A percentile compares a stretch with the other conserved stretches of the same genome.
These are phyloP conservation scores for Calamus simplicifolius DNA, from an alignment of 176 grass and related monocot genomes.

Conservation along the genomic window DNA sequence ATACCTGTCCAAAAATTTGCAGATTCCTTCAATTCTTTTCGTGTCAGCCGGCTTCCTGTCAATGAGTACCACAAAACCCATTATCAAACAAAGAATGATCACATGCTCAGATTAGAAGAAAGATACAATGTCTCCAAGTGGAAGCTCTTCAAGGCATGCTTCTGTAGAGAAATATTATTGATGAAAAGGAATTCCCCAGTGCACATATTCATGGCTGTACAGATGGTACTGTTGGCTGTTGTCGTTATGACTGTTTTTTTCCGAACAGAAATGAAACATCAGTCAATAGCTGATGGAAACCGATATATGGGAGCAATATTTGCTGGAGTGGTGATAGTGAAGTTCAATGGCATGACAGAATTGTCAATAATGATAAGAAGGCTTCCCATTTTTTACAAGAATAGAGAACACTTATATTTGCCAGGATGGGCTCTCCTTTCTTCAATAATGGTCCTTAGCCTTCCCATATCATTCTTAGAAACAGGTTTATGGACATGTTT, in stretches of 20 bases:
- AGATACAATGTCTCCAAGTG: constrained; percentile 50
- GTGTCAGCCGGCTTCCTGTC: constrained; percentile 23
- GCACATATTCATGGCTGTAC: constrained; percentile 90
- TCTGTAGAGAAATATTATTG: constrained; percentile 72
- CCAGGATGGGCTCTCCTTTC: constrained; percentile 91
- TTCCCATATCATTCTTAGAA: constrained; percentile 76
- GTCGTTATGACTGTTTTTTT: constrained; percentile 79
- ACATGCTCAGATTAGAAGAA: constrained; percentile 27
- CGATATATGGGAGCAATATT: constrained; percentile 75
- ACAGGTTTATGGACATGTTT: constrained; percentile 70
- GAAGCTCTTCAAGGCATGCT: constrained; percentile 83
- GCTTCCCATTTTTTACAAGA: constrained; percentile 90
- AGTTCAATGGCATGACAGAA: constrained; percentile 96
- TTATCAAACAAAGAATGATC: constrained; percentile 23
- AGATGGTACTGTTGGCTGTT: constrained; percentile 62
- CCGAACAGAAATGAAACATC: constrained; percentile 66
- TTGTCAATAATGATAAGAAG: constrained; percentile 85
- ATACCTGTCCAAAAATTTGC: constrained; percentile 46
- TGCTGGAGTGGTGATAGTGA: constrained; percentile 59
- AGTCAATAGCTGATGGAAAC: constrained; percentile 59
- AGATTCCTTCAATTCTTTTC: constrained; percentile 40
- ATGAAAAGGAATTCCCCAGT: constrained; percentile 75
- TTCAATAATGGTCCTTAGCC: constrained; percentile 61
- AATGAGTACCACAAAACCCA: constrained; percentile 23
- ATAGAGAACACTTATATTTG: constrained; percentile 66